Conservation (phyloP, 176 grass and related monocot genomes). For the Cenchrus americanus region DNA sequence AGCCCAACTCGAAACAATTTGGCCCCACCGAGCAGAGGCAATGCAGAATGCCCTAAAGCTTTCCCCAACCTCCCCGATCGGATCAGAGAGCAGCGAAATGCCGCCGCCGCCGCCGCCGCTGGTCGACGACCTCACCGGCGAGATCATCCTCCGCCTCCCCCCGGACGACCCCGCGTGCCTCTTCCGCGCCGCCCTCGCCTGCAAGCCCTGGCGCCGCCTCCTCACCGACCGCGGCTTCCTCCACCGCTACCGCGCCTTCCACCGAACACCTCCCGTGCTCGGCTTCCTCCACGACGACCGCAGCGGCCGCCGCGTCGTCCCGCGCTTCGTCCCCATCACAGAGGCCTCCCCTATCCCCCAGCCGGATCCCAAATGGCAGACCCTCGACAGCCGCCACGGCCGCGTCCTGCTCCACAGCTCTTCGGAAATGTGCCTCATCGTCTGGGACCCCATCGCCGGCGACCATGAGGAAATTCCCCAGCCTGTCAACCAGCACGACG, state of each 20-base stretch:
- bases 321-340: not conserved
- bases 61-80: too few relatives aligned
- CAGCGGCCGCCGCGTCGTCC: too few relatives aligned
- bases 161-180: slow-evolving; percentile 13
- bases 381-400: slow-evolving; percentile 30
- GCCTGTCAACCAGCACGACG: too few relatives aligned
- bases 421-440: not conserved
- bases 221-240: not conserved
- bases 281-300: slow-evolving; percentile 1
- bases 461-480: too few relatives aligned
- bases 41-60: too few relatives aligned
- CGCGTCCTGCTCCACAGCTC: not conserved
- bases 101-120: not conserved
- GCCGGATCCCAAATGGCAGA: not conserved
- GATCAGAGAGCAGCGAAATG: not conserved
- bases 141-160: slow-evolving; percentile 20
- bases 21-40: too few relatives aligned
- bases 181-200: slow-evolving; percentile 28
- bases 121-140: not conserved
- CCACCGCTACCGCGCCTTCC: not conserved
- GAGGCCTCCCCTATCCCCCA: not conserved
- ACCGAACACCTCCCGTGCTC: not conserved
- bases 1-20: too few relatives aligned
- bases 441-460: not conserved
- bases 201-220: slow-evolving; percentile 26